Base-by-base conservation (phyloP, 306 rosid genomes). In the Dryas octopetala region DNA sequence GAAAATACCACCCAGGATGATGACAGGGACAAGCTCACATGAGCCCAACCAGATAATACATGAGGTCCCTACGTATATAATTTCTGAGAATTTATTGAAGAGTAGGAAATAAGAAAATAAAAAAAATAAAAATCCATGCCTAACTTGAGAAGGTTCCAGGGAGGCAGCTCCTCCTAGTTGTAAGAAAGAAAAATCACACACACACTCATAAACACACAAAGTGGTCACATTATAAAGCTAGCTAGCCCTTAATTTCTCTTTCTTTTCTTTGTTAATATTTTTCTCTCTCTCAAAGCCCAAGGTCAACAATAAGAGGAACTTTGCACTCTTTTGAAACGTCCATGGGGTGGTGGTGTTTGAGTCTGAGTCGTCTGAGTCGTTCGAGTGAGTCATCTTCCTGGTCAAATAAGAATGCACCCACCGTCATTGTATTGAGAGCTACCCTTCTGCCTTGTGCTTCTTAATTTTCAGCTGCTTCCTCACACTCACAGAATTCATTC, bases 21-120 rank as follows among this genome's bases (percentile, higher is more conserved):
- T 63, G 90, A 86, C 57, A 74, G 67, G 71, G 86, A 81, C 88
- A 81, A 32, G 77, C 76, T 84, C 88, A 84, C 90, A 81, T 86
- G 86, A 86, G 77, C 76, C 76, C 82, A 76, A 86, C 83, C 83
- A 81, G 84, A 84, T 83, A 84, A 74, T 76, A 81, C 84, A 70
- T 84, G 89, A 70, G 80, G 79, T 78, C 82, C 88, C 88, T 76
- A 72, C 79, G 44, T 74, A 64, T 63, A 8, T 76, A 63, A 74
- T 71, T 71, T 76, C 62, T 61, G 48, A 16, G 45, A 78, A 73
- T 62, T 68, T 62, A 68, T 60, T 61, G 32, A 66, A 32, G 9
- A 51, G 8, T 38, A 54, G 41, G 16, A 28, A 28, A 19, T 6
- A 7, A 17, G 28, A 75, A 23, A 40, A 52, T 3, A 2, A 8